A percentile compares a stretch with the other conserved stretches of the same genome.
These are phyloP conservation scores for Boletales sp. DNA, from an alignment of 768 basidiomycete species.

Conservation along the genomic window DNA sequence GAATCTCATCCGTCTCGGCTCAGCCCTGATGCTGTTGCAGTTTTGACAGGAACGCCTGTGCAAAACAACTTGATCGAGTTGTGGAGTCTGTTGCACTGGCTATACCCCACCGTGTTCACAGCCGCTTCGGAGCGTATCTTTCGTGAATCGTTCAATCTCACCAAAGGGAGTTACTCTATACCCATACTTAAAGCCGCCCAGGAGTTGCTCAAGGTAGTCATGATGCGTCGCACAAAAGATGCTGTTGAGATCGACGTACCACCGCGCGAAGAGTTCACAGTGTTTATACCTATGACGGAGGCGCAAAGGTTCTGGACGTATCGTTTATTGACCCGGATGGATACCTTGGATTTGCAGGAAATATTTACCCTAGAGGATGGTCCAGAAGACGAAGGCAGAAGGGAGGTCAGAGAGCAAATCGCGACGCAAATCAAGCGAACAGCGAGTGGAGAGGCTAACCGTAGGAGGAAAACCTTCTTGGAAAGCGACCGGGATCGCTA, in stretches of 20 bases:
- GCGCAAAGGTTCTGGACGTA: slow-evolving; percentile 63
- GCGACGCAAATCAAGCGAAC: slow-evolving; percentile 35
- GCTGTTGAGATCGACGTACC: slow-evolving; percentile 48
- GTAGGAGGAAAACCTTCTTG: slow-evolving; percentile 16
- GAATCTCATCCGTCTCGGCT: not conserved
- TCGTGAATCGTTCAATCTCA: slow-evolving; percentile 51
- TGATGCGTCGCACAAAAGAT: slow-evolving; percentile 61
- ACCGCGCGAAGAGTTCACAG: slow-evolving; percentile 52
- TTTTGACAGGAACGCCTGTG: slow-evolving; percentile 72
- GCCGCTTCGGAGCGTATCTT: slow-evolving; percentile 44
- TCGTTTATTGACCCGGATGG: slow-evolving; percentile 50
- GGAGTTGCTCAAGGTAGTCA: slow-evolving; percentile 46
- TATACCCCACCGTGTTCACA: slow-evolving; percentile 54
- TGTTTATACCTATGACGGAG: slow-evolving; percentile 57
- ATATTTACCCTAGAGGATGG: slow-evolving; percentile 41
- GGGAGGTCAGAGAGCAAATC: slow-evolving; percentile 39
- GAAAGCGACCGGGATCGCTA: not conserved
- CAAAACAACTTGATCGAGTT: slow-evolving; percentile 63
- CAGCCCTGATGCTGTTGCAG: slow-evolving; percentile 22
- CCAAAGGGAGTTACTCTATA: slow-evolving; percentile 47
- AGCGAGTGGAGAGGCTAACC: slow-evolving; percentile 27
- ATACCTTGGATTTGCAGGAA: slow-evolving; percentile 43
- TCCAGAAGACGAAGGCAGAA: slow-evolving; percentile 32
- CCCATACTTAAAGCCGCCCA: slow-evolving; percentile 47
- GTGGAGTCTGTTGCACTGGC: slow-evolving; percentile 53